Base-by-base conservation (phyloP, 371 early-diverging fungal species). In the Syncephalastrum sp. region DNA sequence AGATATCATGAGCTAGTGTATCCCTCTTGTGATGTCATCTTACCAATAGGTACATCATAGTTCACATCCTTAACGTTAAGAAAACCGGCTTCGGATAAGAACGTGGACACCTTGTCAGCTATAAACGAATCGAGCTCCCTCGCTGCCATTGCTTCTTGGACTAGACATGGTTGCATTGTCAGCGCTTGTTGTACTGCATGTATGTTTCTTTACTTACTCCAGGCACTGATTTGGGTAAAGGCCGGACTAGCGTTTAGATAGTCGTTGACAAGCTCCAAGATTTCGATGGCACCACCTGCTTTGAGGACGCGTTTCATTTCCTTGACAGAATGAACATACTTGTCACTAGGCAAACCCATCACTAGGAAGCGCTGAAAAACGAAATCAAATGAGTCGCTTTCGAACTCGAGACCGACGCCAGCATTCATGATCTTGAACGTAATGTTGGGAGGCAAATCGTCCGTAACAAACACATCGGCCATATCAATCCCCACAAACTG, bases 361-460 rank as follows among this genome's bases (percentile, higher is more conserved):
- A 77, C 72, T 17, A 77, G 51, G 46, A 74, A 74, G n/a, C 78
- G 68, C 19, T 79, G 79, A 27, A 69, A 75, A 1, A 79, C 74
- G 53, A 74, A 79, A 42, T 74, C 72, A 56, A 79, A 79, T 5
- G 69, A 65, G 3, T 47, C 56, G 25, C 72, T 69, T 24, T 65
- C 58, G 56, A 79, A 79, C 2, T 64, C 57, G 14, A 79, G 50
- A 1, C 70, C 63, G 14, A 42, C 61, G 2, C 66, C 69, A 4
- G 72, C 74, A 50, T 79, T 79, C 29, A 64, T 49, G 1, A 61
- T 47, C 17, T 56, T 57, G 54, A 74, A 79, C 1, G 54, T 54
- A 5, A 68, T 64, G 45, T 79, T 79, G 5, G 64, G 21, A 12
- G 74, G 76, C 0, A 50, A 19, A 27, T 74, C 50, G 6, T 60